Evolutionary conservation across 2,329 filamentous ascomycete species (phyloP), one percentile per base, ranked within the genome.

Genomic region (Fusarium neocosmosporiellum): DNA sequence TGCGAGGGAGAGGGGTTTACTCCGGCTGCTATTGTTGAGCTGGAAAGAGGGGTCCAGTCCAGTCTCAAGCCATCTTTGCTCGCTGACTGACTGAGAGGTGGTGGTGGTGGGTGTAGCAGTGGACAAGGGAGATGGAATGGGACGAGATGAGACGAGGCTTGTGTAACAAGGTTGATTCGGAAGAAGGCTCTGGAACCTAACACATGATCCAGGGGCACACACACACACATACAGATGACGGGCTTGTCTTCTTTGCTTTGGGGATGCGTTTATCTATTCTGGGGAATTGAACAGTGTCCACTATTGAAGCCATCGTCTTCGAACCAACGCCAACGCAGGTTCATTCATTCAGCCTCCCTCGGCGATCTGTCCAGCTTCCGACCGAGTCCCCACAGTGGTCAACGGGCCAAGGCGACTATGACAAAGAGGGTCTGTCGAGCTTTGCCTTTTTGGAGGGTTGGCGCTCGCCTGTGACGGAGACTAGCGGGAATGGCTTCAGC

Each of bases 401-500:
- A 27, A 50, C 24, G 16, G 24, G 24, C 24, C 24, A 48, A 48
- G 24, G 29, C 24, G 9, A 7, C 43, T 16, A 29, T 48, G 43
- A n/a, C 43, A 48, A 46, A 48, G 43, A 29, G 24, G 43, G 34
- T 39, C 24, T 58, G 29, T 59, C 36, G 37, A 39, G 43, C 43
- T 16, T 48, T 48, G 43, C 43, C 43, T 9, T 10, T 48, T 48
- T 29, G 43, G 24, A 50, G 46, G 24, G 5, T 24, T 34, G 57
- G 53, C 41, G 53, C 37, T 50, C 46, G 57, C 29, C 36, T 33
- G n/a, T 37, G n/a, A n/a, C 33, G 59, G 24, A 18, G 37, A 66
- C 29, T 43, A 34, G 16, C 68, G 68, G 68, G 68, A 69, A 70
- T 55, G 66, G 68, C 66, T 70, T 59, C 55, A 59, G 41, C 39